Evolutionary conservation across 2,329 filamentous ascomycete genomes (phyloP).

Genomic region (Fusarium nelsonii): DNA sequence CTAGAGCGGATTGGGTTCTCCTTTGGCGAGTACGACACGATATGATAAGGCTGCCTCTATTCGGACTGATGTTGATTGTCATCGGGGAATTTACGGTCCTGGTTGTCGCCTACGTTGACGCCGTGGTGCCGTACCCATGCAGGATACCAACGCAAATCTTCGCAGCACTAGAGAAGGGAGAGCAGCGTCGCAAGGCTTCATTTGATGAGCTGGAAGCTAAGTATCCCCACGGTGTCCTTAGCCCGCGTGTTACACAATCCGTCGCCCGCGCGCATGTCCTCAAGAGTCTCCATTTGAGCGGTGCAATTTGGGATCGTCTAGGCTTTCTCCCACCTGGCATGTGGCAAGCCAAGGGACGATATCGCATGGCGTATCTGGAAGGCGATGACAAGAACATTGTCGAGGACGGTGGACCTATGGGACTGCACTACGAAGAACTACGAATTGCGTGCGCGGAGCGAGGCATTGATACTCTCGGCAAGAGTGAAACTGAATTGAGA

Average conservation of each 20-base stretch:
- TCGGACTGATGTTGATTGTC: constrained; percentile 79
- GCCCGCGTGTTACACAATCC: constrained; percentile 48
- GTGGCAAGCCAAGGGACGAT: constrained; percentile 65
- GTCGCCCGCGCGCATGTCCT: constrained; percentile 56
- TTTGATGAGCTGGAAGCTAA: constrained; percentile 59
- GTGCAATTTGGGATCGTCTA: constrained; percentile 63
- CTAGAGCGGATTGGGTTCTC: constrained; percentile 78
- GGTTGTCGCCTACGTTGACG: constrained; percentile 76
- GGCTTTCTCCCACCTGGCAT: constrained; percentile 62
- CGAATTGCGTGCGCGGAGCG: constrained; percentile 77
- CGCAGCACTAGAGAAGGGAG: constrained; percentile 65
- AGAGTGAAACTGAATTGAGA: constrained; percentile 69
- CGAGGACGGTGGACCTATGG: constrained; percentile 68
- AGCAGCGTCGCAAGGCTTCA: constrained; percentile 63
- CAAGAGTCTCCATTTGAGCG: constrained; percentile 60
- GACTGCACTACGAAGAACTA: constrained; percentile 73
- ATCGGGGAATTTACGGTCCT: constrained; percentile 91
- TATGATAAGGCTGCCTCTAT: constrained; percentile 80
- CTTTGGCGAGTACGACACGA: constrained; percentile 77
- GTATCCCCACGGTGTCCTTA: constrained; percentile 54
- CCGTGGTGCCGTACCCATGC: constrained; percentile 82
- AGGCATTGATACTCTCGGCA: constrained; percentile 69
- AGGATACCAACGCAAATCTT: constrained; percentile 81
- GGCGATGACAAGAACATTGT: constrained; percentile 78
- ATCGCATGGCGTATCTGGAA: constrained; percentile 72